Evolutionary conservation across 441 rosid species (phyloP).

Genomic region (Pelargonium citronellum): DNA sequence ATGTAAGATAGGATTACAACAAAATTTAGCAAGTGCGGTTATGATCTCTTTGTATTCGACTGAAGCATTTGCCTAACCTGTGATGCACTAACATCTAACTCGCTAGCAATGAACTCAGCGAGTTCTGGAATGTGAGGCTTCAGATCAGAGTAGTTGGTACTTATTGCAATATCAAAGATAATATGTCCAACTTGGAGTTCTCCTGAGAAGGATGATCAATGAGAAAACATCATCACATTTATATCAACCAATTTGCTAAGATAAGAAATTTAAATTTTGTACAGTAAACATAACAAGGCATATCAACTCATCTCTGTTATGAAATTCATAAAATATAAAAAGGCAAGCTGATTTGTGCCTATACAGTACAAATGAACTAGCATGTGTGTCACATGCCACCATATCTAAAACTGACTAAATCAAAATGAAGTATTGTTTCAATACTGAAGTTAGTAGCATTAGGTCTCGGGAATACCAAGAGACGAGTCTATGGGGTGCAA

Average conservation of each 20-base stretch:
- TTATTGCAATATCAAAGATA: slow-evolving; percentile 51
- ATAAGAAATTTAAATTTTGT: not conserved
- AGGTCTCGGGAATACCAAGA: not conserved
- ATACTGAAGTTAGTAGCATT: not conserved
- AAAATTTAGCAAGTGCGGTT: not conserved
- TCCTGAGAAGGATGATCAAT: slow-evolving; percentile 26
- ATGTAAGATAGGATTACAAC: slow-evolving; percentile 2
- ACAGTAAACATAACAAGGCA: not conserved
- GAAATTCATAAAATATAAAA: not conserved
- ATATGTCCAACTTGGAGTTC: slow-evolving; percentile 48
- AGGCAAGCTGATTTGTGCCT: not conserved
- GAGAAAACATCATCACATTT: slow-evolving; percentile 16
- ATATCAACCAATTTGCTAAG: not conserved
- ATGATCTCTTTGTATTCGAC: slow-evolving; percentile 8
- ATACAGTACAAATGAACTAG: not conserved
- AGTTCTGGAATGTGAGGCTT: slow-evolving; percentile 47
- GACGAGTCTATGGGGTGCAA: not conserved
- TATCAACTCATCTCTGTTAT: not conserved
- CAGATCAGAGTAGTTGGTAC: slow-evolving; percentile 44
- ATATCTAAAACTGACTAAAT: not conserved
- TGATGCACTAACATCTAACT: slow-evolving; percentile 44
- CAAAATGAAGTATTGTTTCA: not conserved
- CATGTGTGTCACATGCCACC: not conserved
- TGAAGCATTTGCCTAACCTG: slow-evolving; percentile 44
- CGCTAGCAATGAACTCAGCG: slow-evolving; percentile 40